These are phyloP conservation scores for Sclerotinia nivalis DNA, from an alignment of 2,329 filamentous ascomycete species.

Conservation along the genomic window DNA sequence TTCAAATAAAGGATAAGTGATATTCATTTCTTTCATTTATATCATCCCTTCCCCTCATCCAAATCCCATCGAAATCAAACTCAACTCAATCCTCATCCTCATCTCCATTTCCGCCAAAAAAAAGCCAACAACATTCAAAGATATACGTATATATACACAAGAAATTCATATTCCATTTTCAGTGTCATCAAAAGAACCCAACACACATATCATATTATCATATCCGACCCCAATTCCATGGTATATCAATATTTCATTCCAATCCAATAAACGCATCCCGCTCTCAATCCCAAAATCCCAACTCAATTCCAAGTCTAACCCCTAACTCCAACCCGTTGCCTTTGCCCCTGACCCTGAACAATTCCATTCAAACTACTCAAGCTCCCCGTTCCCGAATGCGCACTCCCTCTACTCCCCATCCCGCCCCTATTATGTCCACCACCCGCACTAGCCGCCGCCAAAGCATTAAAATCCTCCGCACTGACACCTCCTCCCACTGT, in stretches of 20 bases:
- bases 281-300: neutral
- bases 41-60: too few species aligned
- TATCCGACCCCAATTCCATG: too few species aligned
- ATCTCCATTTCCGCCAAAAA: neutral
- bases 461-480: neutral
- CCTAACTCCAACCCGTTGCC: neutral
- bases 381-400: neutral
- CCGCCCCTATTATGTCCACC: too few species aligned
- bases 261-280: too few species aligned
- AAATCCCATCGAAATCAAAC: too few species aligned
- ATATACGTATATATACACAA: too few species aligned
- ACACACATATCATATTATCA: too few species aligned
- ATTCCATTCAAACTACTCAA: neutral
- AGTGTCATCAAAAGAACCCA: too few species aligned
- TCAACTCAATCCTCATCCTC: neutral
- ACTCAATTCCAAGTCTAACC: neutral
- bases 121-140: neutral
- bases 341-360: neutral
- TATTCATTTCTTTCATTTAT: too few species aligned
- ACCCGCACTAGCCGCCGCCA: neutral
- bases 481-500: neutral
- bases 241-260: too few species aligned
- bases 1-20: too few species aligned
- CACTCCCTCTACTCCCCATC: neutral
- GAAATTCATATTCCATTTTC: too few species aligned